Evolutionary conservation across 2,329 filamentous ascomycete species (phyloP), one percentile per base, ranked within the genome.

Genomic region (Neurospora sp.): DNA sequence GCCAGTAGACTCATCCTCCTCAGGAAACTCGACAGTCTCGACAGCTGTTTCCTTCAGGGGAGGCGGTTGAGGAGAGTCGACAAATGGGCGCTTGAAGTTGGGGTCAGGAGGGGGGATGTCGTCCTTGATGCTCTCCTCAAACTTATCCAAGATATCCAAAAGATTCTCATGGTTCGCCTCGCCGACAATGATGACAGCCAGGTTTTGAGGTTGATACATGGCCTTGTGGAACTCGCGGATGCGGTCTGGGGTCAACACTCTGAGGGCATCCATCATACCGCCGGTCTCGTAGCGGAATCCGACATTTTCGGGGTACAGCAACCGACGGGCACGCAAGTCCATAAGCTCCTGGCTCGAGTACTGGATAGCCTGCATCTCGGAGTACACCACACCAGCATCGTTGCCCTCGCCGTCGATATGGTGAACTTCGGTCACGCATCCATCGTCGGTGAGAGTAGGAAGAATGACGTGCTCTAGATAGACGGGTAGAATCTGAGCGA

Each of bases 231-330:
- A 99, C 70, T 90, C 88, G n/a, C 96, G 90, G 74, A 99, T 99
- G 46, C 93, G 89, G 68, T 97, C 91, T 1, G 93, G 89, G 0
- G 93, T 96, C 66, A 99, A 83, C 3, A 93, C 89, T 57, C 96
- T 89, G 67, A 99, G 85, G 40, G 93, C 91, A 75, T 97, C 92
- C 83, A 96, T 96, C 90, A 97, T 93, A 15, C 96, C 96, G 12
- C 96, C 96, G n/a, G 96, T 99, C 81, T 99, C 96, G 75, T 97
- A 98, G 70, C 95, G 90, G 78, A 97, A 99, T 2, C 96, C 96
- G 69, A 96, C 89, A 66, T 92, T 91, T 78, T 96, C 89, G 0
- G 94, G 94, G 75, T 98, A 99, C 41, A 97, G 83, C 65, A 96
- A 83, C 2, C 92, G 88, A 52, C 92, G 90, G 68, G 92, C 90